phyloP scores from a whole-genome alignment of 1,284 basidiomycete species.

The Wallemia mellicola region DNA sequence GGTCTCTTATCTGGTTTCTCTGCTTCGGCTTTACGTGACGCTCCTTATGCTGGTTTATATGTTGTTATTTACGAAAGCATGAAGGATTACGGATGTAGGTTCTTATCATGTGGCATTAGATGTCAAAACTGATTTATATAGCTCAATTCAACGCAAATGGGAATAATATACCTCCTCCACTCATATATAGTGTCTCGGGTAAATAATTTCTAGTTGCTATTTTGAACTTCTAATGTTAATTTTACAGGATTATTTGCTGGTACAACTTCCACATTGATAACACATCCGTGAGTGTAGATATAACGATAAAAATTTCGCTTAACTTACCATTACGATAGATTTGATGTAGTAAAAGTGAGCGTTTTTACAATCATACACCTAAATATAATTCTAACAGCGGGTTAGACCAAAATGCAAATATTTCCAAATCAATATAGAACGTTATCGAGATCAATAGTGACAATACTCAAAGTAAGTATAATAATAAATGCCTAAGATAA shows the following conservation, averaged over 20 bases:
- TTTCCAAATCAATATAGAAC: constrained; percentile 38
- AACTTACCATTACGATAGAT: background rate
- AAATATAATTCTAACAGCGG: too few species aligned
- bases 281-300: constrained; percentile 60
- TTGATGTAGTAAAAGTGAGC: constrained; percentile 2
- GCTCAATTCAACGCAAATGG: background rate
- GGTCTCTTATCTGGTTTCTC: constrained; percentile 68
- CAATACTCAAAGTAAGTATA: constrained; percentile 32
- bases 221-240: background rate
- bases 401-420: constrained; percentile 62
- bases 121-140: background rate
- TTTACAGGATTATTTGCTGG: constrained; percentile 36
- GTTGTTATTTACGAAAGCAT: constrained; percentile 66
- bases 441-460: constrained; percentile 28
- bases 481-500: background rate
- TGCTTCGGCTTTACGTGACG: constrained; percentile 71
- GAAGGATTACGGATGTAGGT: constrained; percentile 35
- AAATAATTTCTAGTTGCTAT: background rate
- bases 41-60: constrained; percentile 84
- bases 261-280: constrained; percentile 44
- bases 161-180: constrained; percentile 6
- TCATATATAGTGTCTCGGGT: constrained; percentile 15
- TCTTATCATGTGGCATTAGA: too few species aligned
- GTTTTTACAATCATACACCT: too few species aligned
- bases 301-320: background rate